A percentile compares a stretch with the other conserved stretches of the same genome.
Conservation (phyloP, 2,329 filamentous ascomycete species). For the Diaporthe humulicola region DNA sequence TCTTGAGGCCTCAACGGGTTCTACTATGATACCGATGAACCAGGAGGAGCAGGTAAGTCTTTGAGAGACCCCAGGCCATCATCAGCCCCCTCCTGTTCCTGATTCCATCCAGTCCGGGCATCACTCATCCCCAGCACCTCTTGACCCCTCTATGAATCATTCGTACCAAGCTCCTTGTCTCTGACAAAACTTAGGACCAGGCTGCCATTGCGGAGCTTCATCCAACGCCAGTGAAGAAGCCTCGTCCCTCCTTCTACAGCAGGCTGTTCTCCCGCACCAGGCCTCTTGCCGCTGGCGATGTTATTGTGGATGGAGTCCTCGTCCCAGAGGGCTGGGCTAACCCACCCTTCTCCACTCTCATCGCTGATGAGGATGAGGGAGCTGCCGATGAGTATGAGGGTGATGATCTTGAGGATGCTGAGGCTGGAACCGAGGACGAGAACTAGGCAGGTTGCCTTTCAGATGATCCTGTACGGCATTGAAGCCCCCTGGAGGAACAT, state of each 20-base stretch:
- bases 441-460: conserved; percentile 1
- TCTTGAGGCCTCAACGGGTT: conserved; percentile 33
- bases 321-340: too few species aligned
- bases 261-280: neutral
- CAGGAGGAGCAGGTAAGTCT: neutral
- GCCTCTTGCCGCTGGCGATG: neutral
- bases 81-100: neutral
- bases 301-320: neutral
- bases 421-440: neutral
- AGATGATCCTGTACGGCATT: conserved; percentile 5
- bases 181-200: neutral
- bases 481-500: conserved; percentile 21
- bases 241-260: neutral
- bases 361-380: neutral
- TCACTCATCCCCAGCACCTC: too few species aligned
- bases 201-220: neutral
- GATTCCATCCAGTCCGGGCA: neutral
- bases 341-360: neutral
- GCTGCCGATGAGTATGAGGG: neutral
- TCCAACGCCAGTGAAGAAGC: neutral
- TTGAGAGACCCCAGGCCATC: neutral
- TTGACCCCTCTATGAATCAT: neutral
- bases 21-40: conserved; percentile 27
- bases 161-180: too few species aligned
- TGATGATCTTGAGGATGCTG: neutral